Evolutionary conservation across 306 rosid genomes (phyloP), one percentile per base, ranked within the genome.

Genomic region (Quercus wislizeni): DNA sequence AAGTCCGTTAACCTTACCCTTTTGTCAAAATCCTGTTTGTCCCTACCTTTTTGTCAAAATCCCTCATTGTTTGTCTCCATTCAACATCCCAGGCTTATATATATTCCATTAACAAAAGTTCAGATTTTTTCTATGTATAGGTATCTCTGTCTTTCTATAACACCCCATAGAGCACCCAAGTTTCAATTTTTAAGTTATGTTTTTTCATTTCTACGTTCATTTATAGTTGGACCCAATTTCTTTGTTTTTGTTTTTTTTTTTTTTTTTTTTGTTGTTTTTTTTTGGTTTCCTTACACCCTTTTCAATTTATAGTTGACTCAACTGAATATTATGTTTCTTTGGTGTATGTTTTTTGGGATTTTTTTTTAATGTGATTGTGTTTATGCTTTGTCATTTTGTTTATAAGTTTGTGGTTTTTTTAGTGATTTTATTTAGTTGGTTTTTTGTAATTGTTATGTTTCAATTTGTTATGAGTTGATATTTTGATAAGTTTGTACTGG

Each of bases 151-250:
- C 55, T 78, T 64, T 74, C 35, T 65, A 57, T 76, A 76, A 76
- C 81, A 81, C 82, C 77, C 68, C 25, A 68, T 46, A 58, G 21
- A 33, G 7, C 38, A 33, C 7, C 72, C 14, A 2, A 43, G 14
- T 43, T 43, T 43, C 13, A 56, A 43, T 82, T 83, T 17, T 74
- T 73, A 79, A 92, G 93, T 90, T 92, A 79, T 83, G 77, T 10
- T 56, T 78, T 84, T 76, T 51, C 55, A 6, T 74, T 77, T 71
- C 69, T 33, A 5, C 1, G 38, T 33, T 33, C 38, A 33, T 33
- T 33, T 5, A 33, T 33, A 33, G 38, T 33, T 33, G 38, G 38
- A 33, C 38, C 38, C 38, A 33, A 33, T 33, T 33, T 33, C 38
- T 33, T 33, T 33, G 38, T 33, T 33, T 21, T 21, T 21, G 0